phyloP scores from a whole-genome alignment of 2,329 filamentous ascomycete species.

The Pyricularia sp. region DNA sequence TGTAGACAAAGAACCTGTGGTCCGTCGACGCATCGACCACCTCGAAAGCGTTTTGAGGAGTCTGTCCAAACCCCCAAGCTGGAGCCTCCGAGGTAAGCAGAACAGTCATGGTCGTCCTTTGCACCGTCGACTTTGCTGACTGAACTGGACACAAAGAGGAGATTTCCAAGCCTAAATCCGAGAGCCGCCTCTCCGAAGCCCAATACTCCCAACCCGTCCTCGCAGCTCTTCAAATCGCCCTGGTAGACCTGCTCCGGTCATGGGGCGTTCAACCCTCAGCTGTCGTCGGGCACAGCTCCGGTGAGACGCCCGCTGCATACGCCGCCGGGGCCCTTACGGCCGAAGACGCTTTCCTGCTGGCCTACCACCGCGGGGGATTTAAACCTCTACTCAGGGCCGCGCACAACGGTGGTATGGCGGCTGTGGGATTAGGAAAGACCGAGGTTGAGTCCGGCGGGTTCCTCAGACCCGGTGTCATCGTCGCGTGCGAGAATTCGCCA shows the following conservation, averaged over 20 bases:
- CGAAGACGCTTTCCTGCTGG: constrained; percentile 10
- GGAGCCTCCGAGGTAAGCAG: constrained; percentile 11
- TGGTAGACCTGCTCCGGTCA: constrained; percentile 18
- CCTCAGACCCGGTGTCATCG: neutral
- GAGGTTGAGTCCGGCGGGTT: neutral
- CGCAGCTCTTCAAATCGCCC: constrained; percentile 17
- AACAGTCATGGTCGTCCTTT: too few relatives aligned
- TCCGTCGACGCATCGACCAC: constrained; percentile 1
- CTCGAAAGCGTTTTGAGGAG: constrained; percentile 7
- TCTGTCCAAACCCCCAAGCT: constrained; percentile 16
- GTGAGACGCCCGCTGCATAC: constrained; percentile 13
- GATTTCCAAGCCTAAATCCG: neutral
- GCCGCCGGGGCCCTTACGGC: constrained; percentile 9
- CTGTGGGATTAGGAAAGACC: constrained; percentile 3
- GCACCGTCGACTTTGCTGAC: neutral
- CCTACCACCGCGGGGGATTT: constrained; percentile 11
- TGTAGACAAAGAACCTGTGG: constrained; percentile 4
- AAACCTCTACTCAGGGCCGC: constrained; percentile 1
- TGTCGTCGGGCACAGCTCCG: constrained; percentile 13
- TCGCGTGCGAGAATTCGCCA: constrained; percentile 10
- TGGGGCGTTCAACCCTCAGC: constrained; percentile 9
- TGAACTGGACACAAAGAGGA: constrained; percentile 3
- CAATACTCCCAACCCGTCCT: constrained; percentile 7
- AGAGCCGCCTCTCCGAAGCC: constrained; percentile 9
- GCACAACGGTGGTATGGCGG: constrained; percentile 7